A percentile compares a stretch with the other conserved stretches of the same genome.
Conservation (phyloP, 2,329 filamentous ascomycete genomes). For the Rugonectria rugulosa region DNA sequence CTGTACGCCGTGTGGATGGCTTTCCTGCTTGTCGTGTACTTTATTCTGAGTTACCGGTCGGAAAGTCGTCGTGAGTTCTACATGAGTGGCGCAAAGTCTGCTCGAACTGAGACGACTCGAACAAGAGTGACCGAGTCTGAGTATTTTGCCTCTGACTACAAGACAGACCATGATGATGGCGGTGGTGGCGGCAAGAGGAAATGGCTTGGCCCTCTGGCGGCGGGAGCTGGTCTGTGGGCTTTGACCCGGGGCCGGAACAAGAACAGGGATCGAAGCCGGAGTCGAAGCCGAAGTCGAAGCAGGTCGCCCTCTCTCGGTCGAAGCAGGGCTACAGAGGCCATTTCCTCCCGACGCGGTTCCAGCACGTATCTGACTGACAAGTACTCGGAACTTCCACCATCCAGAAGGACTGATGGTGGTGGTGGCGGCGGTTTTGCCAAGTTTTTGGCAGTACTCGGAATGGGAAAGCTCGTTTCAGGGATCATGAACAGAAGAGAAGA, state of each 20-base stretch:
- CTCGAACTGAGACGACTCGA: slow-evolving; percentile 54
- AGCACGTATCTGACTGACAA: slow-evolving; percentile 73
- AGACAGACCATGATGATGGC: slow-evolving; percentile 38
- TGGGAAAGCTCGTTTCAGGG: slow-evolving; percentile 67
- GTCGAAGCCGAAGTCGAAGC: slow-evolving; percentile 48
- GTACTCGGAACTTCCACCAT: slow-evolving; percentile 55
- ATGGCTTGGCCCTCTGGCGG: slow-evolving; percentile 62
- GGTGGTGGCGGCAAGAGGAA: slow-evolving; percentile 44
- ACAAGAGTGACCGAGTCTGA: slow-evolving; percentile 51
- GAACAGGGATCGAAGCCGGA: slow-evolving; percentile 50
- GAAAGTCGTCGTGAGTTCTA: slow-evolving; percentile 63
- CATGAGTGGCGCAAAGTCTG: slow-evolving; percentile 64
- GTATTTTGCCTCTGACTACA: slow-evolving; percentile 47
- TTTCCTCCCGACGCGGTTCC: slow-evolving; percentile 61
- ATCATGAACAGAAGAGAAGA: slow-evolving; percentile 63
- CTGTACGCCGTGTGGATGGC: slow-evolving; percentile 83
- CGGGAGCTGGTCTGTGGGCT: slow-evolving; percentile 59
- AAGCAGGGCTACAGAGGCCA: slow-evolving; percentile 55
- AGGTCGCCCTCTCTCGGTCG: slow-evolving; percentile 47
- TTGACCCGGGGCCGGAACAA: slow-evolving; percentile 55
- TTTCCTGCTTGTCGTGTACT: slow-evolving; percentile 76
- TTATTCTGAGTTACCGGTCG: slow-evolving; percentile 77
- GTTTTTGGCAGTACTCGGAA: slow-evolving; percentile 65
- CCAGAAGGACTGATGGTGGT: slow-evolving; percentile 47
- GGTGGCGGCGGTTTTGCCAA: slow-evolving; percentile 65